A percentile compares a stretch with the other conserved stretches of the same genome.
Evolutionary conservation across 1,284 basidiomycete species (phyloP).

Genomic region (Melanopsichium pennsylvanicum): DNA sequence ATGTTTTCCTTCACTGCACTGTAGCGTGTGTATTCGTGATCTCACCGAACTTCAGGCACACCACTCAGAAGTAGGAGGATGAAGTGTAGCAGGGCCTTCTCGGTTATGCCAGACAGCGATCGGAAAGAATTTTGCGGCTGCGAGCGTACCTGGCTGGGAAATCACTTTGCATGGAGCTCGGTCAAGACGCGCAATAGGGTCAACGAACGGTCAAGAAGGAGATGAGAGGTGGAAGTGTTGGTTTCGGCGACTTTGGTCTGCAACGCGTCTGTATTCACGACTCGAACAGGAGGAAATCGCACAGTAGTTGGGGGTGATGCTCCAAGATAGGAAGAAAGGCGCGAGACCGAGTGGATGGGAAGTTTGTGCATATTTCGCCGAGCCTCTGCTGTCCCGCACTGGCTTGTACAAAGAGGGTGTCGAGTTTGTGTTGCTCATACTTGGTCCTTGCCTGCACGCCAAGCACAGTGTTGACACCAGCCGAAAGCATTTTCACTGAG

Average conservation of each 20-base stretch:
- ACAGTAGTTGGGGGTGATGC: not conserved
- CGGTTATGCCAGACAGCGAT: conserved; percentile 38
- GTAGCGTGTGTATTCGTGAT: not conserved
- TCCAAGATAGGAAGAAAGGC: not conserved
- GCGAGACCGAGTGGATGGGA: conserved; percentile 12
- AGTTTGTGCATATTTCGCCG: conserved; percentile 31
- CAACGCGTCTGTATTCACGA: conserved; percentile 6
- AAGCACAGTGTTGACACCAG: no score
- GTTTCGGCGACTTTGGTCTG: conserved; percentile 21
- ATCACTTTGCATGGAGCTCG: no score
- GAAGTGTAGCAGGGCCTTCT: not conserved
- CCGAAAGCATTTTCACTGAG: no score
- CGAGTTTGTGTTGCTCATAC: no score
- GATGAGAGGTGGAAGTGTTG: conserved; percentile 11
- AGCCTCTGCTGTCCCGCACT: conserved; percentile 3
- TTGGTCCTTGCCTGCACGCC: no score
- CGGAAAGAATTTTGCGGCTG: conserved; percentile 6
- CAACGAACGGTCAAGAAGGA: not conserved
- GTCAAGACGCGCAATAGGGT: conserved; percentile 14
- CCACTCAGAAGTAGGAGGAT: not conserved
- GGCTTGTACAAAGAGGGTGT: not conserved
- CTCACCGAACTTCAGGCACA: conserved; percentile 11
- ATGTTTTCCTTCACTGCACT: not conserved
- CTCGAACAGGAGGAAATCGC: no score
- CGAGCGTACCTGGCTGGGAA: not conserved